Evolutionary conservation across 345 rosid genomes (phyloP).

Genomic region (Microcos paniculata): DNA sequence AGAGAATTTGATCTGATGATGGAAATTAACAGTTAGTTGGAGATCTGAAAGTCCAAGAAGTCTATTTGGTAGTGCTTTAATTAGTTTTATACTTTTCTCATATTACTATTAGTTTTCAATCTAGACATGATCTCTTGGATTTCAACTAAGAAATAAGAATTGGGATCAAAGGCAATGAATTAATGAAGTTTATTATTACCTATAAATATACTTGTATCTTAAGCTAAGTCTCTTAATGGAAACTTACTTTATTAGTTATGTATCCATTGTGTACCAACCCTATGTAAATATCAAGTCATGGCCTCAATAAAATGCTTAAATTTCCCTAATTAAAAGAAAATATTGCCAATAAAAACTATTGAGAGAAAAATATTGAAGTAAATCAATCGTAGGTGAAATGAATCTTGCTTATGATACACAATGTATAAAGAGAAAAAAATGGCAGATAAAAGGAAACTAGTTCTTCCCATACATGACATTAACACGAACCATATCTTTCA

Average conservation of each 20-base stretch:
- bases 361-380: not conserved
- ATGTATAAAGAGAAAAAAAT: not conserved
- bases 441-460: not conserved
- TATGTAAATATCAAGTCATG: not conserved
- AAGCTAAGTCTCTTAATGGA: not conserved
- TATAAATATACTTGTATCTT: not conserved
- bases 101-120: not conserved
- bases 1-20: conserved; percentile 15
- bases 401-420: not conserved
- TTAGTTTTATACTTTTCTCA: no score
- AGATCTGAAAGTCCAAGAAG: not conserved
- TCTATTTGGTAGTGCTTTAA: not conserved
- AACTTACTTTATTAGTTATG: not conserved
- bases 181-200: not conserved
- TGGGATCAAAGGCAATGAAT: no score
- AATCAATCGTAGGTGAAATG: not conserved
- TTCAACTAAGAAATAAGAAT: no score
- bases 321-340: not conserved
- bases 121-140: not conserved
- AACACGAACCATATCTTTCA: not conserved
- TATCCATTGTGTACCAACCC: not conserved
- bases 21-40: not conserved
- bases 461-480: not conserved
- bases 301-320: not conserved
- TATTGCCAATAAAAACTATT: not conserved